Percentiles rank a stretch among this genome's conserved stretches.
phyloP scores from a whole-genome alignment of 1,284 basidiomycete genomes.

The Thelephora terrestris region DNA sequence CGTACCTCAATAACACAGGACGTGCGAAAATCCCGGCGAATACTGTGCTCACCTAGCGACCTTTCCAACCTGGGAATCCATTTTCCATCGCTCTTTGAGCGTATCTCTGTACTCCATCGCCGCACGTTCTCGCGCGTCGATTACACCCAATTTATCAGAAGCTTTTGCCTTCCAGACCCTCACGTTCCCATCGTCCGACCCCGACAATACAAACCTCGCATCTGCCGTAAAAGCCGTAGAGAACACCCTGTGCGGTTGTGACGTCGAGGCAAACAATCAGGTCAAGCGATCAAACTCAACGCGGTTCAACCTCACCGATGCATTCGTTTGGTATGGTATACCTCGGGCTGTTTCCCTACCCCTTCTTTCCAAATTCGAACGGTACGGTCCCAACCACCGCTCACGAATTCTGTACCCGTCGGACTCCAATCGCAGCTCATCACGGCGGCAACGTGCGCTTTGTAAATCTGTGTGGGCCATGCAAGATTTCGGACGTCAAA shows the following conservation, averaged over 20 bases:
- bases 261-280: slow-evolving; percentile 7
- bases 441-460: slow-evolving; percentile 93
- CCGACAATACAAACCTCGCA: slow-evolving; percentile 86
- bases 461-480: slow-evolving; percentile 89
- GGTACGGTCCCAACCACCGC: slow-evolving; percentile 94
- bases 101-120: slow-evolving; percentile 89
- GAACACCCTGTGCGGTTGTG: slow-evolving; percentile 38
- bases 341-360: slow-evolving; percentile 74
- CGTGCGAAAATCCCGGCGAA: slow-evolving; percentile 1
- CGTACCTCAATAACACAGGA: not conserved
- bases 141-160: slow-evolving; percentile 85
- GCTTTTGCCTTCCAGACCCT: slow-evolving; percentile 95
- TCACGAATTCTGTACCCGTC: slow-evolving; percentile 93
- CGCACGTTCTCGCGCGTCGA: slow-evolving; percentile 88
- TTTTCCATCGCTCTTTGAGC: slow-evolving; percentile 84
- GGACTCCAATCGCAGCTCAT: slow-evolving; percentile 92
- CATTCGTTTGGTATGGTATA: slow-evolving; percentile 99
- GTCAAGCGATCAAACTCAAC: slow-evolving; percentile 14
- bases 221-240: slow-evolving; percentile 81
- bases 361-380: slow-evolving; percentile 91
- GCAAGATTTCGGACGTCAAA: slow-evolving; percentile 89
- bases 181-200: slow-evolving; percentile 96
- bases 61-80: slow-evolving; percentile 73
- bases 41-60: slow-evolving; percentile 57
- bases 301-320: slow-evolving; percentile 53